Evolutionary conservation across 306 rosid genomes (phyloP), one percentile per base, ranked within the genome.

Genomic region (Vigna unguiculata): DNA sequence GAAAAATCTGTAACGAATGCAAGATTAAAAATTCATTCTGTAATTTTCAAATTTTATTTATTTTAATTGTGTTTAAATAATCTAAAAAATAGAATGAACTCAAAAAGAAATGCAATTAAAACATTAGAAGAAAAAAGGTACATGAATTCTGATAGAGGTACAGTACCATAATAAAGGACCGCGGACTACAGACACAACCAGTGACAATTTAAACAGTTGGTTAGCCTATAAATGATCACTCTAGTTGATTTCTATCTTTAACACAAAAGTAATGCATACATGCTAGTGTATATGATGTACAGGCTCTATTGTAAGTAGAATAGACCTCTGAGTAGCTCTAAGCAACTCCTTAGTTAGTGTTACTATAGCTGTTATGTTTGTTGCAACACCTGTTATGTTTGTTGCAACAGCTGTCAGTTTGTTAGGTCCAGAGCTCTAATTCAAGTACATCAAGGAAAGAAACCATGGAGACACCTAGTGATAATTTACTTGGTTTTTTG

Each of bases 261-360:
- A 82, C 30, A 58, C 14, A 81, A 40, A 48, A 62, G 3, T 48
- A 41, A 10, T 21, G 72, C 21, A 45, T 40, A 32, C 64, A 40
- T 9, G 45, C 9, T 40, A 40, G 3, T 40, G 10, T 40, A 40
- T 40, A 40, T 40, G 11, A 40, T 9, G 45, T 40, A 40, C 9
- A 40, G 12, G 13, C 10, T 40, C 13, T 2, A 40, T 40, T 40
- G 4, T 40, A 40, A 9, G 45, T 40, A 40, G 45, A 38, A 40
- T 40, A 40, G 4, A 40, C 45, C 12, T 40, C 13, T 9, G 12
- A 38, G 45, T 40, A 40, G 13, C 13, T 40, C 6, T 6, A 6
- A 34, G 9, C 40, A 6, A 34, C 40, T 6, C 9, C 2, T 34
- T 7, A 34, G 40, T 34, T 34, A 34, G 40, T 34, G 40, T 6